Evolutionary conservation across 345 rosid species (phyloP).

Genomic region (Moricandia moricandioides): DNA sequence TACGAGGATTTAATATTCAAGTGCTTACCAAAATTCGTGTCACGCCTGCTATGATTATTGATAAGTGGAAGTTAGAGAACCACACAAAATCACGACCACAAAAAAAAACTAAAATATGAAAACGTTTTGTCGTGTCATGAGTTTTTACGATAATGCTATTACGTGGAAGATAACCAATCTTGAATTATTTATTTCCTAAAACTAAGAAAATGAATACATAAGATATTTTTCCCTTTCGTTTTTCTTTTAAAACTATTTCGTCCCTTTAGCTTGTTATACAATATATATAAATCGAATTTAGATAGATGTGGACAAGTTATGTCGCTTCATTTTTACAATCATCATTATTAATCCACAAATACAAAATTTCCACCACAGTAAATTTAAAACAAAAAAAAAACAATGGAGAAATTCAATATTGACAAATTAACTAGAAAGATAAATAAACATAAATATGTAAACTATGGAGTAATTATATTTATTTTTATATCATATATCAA

Average conservation of each 20-base stretch:
- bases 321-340: constrained; percentile 2
- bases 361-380: too few relatives aligned
- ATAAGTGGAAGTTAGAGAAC: constrained; percentile 27
- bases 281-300: neutral
- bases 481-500: too few relatives aligned
- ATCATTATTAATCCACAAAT: too few relatives aligned
- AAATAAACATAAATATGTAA: too few relatives aligned
- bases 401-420: too few relatives aligned
- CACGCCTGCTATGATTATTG: constrained; percentile 33
- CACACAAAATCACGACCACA: constrained; percentile 28
- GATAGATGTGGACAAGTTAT: neutral
- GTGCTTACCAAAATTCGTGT: constrained; percentile 9
- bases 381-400: too few relatives aligned
- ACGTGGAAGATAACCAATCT: neutral
- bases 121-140: neutral
- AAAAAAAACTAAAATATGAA: neutral
- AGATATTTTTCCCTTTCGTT: neutral
- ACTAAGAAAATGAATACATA: neutral
- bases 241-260: too few relatives aligned
- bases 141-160: neutral
- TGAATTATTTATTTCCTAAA: neutral
- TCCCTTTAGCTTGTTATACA: neutral
- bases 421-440: too few relatives aligned
- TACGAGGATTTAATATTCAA: neutral
- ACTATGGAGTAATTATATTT: too few relatives aligned